Evolutionary conservation across 2,329 filamentous ascomycete species (phyloP).

Genomic region (Cladophialophora yegresii): DNA sequence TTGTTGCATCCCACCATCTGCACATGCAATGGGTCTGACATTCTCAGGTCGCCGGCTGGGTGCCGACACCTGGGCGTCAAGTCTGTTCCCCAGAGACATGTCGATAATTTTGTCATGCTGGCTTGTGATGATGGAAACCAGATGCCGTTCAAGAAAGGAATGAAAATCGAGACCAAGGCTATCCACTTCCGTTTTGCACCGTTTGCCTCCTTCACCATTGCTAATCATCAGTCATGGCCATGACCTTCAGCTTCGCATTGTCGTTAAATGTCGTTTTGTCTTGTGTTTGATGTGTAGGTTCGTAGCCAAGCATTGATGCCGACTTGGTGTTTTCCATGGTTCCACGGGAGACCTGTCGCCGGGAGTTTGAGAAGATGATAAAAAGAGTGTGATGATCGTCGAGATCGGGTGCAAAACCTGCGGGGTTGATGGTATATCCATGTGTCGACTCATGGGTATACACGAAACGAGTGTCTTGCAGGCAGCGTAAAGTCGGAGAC

Average conservation of each 20-base stretch:
- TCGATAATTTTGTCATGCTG: conserved; percentile 16
- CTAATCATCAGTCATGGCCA: conserved; percentile 21
- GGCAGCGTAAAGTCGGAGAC: conserved; percentile 27
- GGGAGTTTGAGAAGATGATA: conserved; percentile 14
- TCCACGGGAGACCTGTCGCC: conserved; percentile 29
- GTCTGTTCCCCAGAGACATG: conserved; percentile 16
- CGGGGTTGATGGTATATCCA: conserved; percentile 31
- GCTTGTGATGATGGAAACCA: conserved; percentile 1
- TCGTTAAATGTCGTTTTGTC: conserved; percentile 9
- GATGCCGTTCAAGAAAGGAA: background rate
- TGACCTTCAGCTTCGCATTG: conserved; percentile 12
- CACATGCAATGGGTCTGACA: conserved; percentile 25
- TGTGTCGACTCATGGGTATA: conserved; percentile 35
- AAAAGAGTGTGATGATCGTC: conserved; percentile 25
- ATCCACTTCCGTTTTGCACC: background rate
- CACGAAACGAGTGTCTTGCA: conserved; percentile 32
- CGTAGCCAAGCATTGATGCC: conserved; percentile 18
- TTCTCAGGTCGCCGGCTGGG: background rate
- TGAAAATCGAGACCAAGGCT: conserved; percentile 4
- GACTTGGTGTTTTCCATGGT: conserved; percentile 17
- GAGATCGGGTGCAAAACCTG: conserved; percentile 33
- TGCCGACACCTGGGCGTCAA: background rate
- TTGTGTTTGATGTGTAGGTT: conserved; percentile 12
- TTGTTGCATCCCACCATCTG: conserved; percentile 31
- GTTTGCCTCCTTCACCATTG: conserved; percentile 20